Evolutionary conservation across 805 yeast species (phyloP).

Genomic region (Ogataea glucozyma): DNA sequence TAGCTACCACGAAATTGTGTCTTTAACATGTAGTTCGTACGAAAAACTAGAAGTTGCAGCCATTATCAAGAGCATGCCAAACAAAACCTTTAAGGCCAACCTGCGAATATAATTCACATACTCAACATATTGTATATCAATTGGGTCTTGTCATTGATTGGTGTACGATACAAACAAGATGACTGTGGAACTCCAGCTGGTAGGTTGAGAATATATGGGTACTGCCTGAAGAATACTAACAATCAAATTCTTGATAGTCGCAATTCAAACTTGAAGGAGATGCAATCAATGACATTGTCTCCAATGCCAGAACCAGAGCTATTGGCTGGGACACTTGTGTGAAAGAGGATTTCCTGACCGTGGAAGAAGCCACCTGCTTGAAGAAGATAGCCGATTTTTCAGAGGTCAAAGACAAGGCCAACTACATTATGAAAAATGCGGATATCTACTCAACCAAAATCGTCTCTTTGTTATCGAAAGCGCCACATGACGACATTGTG

Average conservation of each 20-base stretch:
- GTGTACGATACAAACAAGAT: no score
- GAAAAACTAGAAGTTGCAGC: constrained; percentile 8
- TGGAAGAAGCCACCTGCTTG: constrained; percentile 59
- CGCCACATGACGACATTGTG: constrained; percentile 61
- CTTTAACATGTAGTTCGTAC: no score
- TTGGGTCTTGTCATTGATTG: no score
- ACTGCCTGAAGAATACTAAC: no score
- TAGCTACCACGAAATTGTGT: no score
- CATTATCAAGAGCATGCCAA: no score
- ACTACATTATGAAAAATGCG: constrained; percentile 44
- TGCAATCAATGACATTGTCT: constrained; percentile 62
- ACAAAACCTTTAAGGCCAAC: no score
- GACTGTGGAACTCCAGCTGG: constrained; percentile 29
- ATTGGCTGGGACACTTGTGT: constrained; percentile 93
- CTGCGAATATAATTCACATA: no score
- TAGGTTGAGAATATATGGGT: no score
- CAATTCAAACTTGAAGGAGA: constrained; percentile 60
- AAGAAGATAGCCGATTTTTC: constrained; percentile 36
- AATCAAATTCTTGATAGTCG: constrained; percentile 12
- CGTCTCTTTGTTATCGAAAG: constrained; percentile 53
- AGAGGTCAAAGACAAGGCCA: constrained; percentile 42
- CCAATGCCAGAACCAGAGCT: constrained; percentile 72
- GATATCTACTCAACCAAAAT: constrained; percentile 56
- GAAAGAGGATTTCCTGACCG: constrained; percentile 65
- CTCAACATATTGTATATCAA: no score